Base-by-base conservation (phyloP, 441 rosid species). In the Kokia cookei region DNA sequence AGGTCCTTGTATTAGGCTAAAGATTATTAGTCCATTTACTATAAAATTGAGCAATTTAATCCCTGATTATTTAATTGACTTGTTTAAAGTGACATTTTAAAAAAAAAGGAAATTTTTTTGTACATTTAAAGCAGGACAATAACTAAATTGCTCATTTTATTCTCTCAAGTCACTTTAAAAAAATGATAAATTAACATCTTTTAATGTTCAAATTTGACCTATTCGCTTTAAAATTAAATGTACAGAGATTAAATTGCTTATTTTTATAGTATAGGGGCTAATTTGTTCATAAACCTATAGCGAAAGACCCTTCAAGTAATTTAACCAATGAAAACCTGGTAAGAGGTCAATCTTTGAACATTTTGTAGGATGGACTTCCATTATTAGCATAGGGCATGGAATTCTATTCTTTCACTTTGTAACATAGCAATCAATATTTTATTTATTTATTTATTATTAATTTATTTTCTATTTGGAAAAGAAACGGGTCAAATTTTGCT, bases 351-450 rank as follows among this genome's bases (percentile, higher is more conserved):
- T 45, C 74, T 73, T 59, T 2, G 1, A 54, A 40, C 77, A 43
- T 11, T 45, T 75, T 51, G 79, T 22, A 69, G 77, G 54, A 63
- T 62, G 70, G 81, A 75, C 48, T 29, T 29, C 32, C 32, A 29
- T 29, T 29, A 29, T 29, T 57, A 40, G 86, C 82, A 66, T 64
- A 15, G 87, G 87, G 83, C 84, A 50, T 70, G 84, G 71, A 84
- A 82, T 75, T 85, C 84, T 17, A 88, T 90, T 92, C 88, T 86
- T 91, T 90, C 78, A 58, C 73, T 81, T 76, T 89, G 91, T 86
- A 85, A 80, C 83, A 76, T 89, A 89, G 90, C 79, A 79, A 81
- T 83, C 84, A 65, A 42, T 82, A 76, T 74, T 80, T 84, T 45
- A 29, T 29, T 29, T 29, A 29, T 29, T 29, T 29, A 29, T 29